Evolutionary conservation across 257 asterid species (phyloP).

Genomic region (Primulina eburnea): DNA sequence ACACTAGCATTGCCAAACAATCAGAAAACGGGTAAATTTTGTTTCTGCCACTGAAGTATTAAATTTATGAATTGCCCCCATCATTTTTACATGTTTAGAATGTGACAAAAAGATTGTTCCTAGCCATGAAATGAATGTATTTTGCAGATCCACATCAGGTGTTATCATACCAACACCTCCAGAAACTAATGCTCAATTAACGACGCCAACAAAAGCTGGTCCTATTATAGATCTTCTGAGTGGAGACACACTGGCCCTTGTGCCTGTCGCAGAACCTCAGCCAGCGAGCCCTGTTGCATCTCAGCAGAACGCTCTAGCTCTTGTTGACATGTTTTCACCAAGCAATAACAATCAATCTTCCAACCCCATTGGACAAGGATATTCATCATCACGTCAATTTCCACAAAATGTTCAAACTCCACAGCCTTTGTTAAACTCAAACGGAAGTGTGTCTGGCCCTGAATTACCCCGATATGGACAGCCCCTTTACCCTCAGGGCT

Average conservation of each 20-base stretch:
- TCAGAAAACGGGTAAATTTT: conserved; percentile 54
- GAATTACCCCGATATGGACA: conserved; percentile 51
- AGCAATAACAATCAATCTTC: conserved; percentile 38
- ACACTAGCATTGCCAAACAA: conserved; percentile 67
- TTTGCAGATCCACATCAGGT: conserved; percentile 62
- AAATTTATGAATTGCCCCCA: conserved; percentile 16
- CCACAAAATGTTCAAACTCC: conserved; percentile 49
- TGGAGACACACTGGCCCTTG: conserved; percentile 88
- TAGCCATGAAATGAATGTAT: not conserved
- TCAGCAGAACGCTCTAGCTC: conserved; percentile 88
- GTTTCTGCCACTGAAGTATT: conserved; percentile 19
- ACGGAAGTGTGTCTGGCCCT: conserved; percentile 54
- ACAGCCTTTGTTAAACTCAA: conserved; percentile 46
- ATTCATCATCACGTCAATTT: conserved; percentile 58
- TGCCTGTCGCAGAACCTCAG: conserved; percentile 80
- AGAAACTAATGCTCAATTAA: conserved; percentile 41
- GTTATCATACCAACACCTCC: conserved; percentile 66
- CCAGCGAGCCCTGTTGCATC: conserved; percentile 60
- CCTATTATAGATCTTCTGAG: conserved; percentile 88
- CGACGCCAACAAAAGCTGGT: conserved; percentile 49
- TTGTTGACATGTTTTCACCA: conserved; percentile 78
- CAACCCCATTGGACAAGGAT: conserved; percentile 50
- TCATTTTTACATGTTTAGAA: not conserved
- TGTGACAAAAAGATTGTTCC: not conserved
- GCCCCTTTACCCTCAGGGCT: conserved; percentile 48